Percentiles rank a stretch among this genome's conserved stretches.
Conservation (phyloP, 345 rosid species). For the Melaleuca alternifolia region DNA sequence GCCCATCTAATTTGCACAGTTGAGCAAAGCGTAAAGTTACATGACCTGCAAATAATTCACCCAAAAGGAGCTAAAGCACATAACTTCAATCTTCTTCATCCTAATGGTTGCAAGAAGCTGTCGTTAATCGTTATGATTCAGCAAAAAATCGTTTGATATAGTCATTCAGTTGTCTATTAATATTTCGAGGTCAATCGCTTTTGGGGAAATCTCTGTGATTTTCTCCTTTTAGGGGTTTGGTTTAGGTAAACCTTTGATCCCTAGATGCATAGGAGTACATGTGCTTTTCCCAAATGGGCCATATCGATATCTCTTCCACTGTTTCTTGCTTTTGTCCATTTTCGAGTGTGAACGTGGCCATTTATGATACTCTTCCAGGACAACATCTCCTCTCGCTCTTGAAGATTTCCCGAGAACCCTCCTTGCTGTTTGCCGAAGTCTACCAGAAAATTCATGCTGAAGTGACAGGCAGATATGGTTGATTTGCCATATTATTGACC, state of each 20-base stretch:
- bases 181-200: background rate
- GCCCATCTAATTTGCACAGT: background rate
- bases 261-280: background rate
- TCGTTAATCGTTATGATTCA: background rate
- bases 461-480: background rate
- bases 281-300: background rate
- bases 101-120: background rate
- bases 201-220: background rate
- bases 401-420: background rate
- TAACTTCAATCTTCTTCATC: background rate
- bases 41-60: background rate
- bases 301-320: background rate
- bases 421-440: background rate
- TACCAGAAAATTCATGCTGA: background rate
- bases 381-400: background rate
- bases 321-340: background rate
- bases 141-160: background rate
- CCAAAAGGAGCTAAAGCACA: background rate
- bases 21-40: background rate
- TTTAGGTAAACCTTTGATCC: background rate
- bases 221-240: background rate
- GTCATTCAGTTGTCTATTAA: background rate
- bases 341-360: background rate
- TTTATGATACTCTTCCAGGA: background rate
- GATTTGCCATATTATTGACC: background rate